phyloP scores from a whole-genome alignment of 257 asterid genomes.

The Solanum etuberosum region DNA sequence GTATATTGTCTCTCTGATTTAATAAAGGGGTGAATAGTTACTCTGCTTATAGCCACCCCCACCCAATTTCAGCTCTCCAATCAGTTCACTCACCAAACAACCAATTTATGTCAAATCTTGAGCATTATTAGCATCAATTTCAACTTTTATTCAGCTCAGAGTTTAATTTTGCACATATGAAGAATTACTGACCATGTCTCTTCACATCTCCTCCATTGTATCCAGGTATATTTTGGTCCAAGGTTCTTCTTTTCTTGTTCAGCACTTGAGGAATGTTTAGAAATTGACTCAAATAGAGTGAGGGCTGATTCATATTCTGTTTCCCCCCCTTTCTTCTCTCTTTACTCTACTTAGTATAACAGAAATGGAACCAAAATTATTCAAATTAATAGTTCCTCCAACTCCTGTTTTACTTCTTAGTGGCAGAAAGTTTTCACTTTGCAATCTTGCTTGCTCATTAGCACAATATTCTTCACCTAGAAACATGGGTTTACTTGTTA shows the following conservation, averaged over 20 bases:
- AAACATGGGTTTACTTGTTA: not conserved
- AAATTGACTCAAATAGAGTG: not conserved
- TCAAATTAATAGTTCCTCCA: not conserved
- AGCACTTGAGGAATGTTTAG: not conserved
- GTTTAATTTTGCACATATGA: not conserved
- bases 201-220: not conserved
- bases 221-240: slow-evolving; percentile 14
- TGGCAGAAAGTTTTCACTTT: not conserved
- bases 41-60: not conserved
- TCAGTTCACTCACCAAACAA: not conserved
- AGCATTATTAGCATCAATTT: not conserved
- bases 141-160: not conserved
- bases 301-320: not conserved
- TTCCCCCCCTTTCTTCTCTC: not conserved
- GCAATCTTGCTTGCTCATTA: not conserved
- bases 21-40: not conserved
- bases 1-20: not conserved
- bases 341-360: not conserved
- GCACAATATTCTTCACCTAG: not conserved
- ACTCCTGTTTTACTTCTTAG: not conserved
- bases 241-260: not conserved
- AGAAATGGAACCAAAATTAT: not conserved
- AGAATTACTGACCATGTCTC: not conserved
- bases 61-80: not conserved
- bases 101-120: not conserved